Base-by-base conservation (phyloP, 1,284 basidiomycete species). In the Athelia sp. region DNA sequence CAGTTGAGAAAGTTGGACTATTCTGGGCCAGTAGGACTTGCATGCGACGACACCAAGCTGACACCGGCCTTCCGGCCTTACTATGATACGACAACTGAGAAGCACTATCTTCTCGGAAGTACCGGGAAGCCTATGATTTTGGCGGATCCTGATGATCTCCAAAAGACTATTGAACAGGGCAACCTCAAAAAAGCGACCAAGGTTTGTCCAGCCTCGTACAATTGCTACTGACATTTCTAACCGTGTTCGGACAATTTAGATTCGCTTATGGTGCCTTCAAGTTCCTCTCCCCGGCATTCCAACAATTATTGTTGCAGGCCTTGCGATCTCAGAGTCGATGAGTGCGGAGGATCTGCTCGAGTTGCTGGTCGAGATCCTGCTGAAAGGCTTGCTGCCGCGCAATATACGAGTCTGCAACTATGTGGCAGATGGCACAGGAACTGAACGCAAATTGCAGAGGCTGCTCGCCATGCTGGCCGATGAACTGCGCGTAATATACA, bases 191-290 rank as follows among this genome's bases (percentile, higher is more conserved):
- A 54, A 43, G 57, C 56, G 2, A 58, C 53, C 9, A 61, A 62
- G 59, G 55, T 58, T 46, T 14, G 9, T 31, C 26, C 22, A 26
- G 26, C 26, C 15, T 23, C 26, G 38, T 6, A 11, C n/a, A 11
- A 44, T 3, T 36, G 43, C 18, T 24, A 29, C 34, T 11, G 32
- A 18, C 26, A 29, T 29, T 4, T 29, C 26, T 6, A 6, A 13
- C 26, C 13, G 26, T 6, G 13, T 13, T 13, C 4, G 23, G 4
- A 11, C n/a, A 6, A 44, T 44, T 22, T 26, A 63, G 59, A 6
- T 65, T 17, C 55, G 60, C 0, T 40, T 65, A 1, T 64, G 57
- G 57, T 50, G 48, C 32, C 21, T 59, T 17, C 55, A 56, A 36
- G 49, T 63, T 2, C 59, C 61, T 10, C 10, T 64, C 0, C 58